These are phyloP conservation scores for Trifolium dubium DNA, from an alignment of 306 rosid genomes.

Conservation along the genomic window DNA sequence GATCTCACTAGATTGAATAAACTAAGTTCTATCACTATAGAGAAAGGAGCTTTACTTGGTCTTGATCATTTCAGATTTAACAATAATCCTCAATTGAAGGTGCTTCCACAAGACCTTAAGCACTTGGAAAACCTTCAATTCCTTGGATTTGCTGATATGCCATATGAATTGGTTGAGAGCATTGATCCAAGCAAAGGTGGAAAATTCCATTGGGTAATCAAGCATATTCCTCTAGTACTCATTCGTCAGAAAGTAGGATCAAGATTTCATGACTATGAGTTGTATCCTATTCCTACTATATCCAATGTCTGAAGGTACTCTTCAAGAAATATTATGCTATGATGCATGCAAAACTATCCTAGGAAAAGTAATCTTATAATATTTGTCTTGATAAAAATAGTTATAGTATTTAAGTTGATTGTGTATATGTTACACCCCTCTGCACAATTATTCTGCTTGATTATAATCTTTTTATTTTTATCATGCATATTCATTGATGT, in stretches of 20 bases:
- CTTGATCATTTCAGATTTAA: slow-evolving; percentile 26
- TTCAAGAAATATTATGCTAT: neutral
- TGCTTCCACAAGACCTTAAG: slow-evolving; percentile 10
- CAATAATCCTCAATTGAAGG: slow-evolving; percentile 32
- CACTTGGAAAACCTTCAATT: slow-evolving; percentile 29
- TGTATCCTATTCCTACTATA: slow-evolving; percentile 26
- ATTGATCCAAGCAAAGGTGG: slow-evolving; percentile 29
- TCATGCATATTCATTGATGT: no score
- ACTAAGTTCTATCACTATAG: slow-evolving; percentile 16
- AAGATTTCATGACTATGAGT: slow-evolving; percentile 29
- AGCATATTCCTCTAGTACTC: slow-evolving; percentile 23
- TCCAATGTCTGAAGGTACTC: neutral
- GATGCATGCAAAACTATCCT: no score
- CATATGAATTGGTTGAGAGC: slow-evolving; percentile 32
- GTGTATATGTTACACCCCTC: no score
- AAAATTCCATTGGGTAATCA: neutral
- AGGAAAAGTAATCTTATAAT: no score
- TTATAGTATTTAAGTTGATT: no score
- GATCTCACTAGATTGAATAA: slow-evolving; percentile 25
- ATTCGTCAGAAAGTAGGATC: slow-evolving; percentile 20
- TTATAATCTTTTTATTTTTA: no score
- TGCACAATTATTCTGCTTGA: no score
- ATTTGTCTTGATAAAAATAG: no score
- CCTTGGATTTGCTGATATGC: slow-evolving; percentile 37
- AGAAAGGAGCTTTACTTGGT: neutral